Base-by-base conservation (phyloP, 495 filamentous ascomycete genomes). In the Margaritispora aquatica region DNA sequence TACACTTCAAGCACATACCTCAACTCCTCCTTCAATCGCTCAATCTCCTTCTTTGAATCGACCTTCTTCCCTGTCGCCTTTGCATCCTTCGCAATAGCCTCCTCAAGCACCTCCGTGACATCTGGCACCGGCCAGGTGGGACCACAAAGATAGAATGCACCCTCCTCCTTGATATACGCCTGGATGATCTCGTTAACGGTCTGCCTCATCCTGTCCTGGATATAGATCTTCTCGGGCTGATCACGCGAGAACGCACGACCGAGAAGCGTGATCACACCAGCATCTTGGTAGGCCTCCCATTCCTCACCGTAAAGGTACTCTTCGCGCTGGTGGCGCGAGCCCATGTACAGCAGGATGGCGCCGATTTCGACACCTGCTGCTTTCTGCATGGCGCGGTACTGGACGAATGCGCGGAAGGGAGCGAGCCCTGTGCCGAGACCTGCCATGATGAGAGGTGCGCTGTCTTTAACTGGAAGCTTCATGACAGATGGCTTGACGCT, bases 51-150 rank as follows among this genome's bases (percentile, higher is more conserved):
- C 64, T 77, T 79, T n/a, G 86, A 77, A 66, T 96, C 91, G 41
- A 94, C 81, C 84, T 90, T 97, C 77, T 84, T 87, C 26, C 85
- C 84, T 34, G 71, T 72, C 54, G 65, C 69, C 76, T 83, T 83
- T n/a, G 84, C 88, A 63, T 95, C 85, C n/a, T 73, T 70, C 34
- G 84, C 85, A 63, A 97, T 90, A 5, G 94, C 94, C 78, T 97
- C 94, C 77, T 96, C 82, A 60, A 98, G 73, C 60, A 97, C 94
- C 51, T 84, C 85, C 10, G 92, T 96, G 23, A 98, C 94, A 75
- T 98, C 95, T n/a, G 94, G 95, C 46, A 98, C 94, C 9, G 94
- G 94, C 95, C 95, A 97, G 19, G 94, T 97, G 19, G 94, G 94
- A 51, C 94, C 94, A 68, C 94, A 98, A 22, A 98, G 84, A 74